These are phyloP conservation scores for Mycena kentingensis DNA, from an alignment of 768 basidiomycete genomes.

Conservation along the genomic window DNA sequence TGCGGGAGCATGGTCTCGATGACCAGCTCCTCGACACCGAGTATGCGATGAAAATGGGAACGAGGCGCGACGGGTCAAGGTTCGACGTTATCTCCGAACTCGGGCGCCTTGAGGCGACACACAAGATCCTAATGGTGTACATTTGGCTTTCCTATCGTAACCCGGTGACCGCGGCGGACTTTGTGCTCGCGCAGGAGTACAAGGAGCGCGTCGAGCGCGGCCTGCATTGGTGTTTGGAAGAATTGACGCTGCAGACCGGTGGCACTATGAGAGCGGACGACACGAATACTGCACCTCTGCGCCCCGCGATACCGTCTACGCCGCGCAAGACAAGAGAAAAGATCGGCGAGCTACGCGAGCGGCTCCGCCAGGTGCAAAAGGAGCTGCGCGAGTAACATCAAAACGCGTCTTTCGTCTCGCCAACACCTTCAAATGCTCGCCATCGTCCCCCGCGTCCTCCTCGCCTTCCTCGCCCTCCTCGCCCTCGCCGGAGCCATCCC, in stretches of 20 bases:
- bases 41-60: slow-evolving; percentile 29
- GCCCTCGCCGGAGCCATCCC: slow-evolving; percentile 38
- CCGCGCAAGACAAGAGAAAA: not conserved
- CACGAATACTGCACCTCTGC: not conserved
- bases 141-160: slow-evolving; percentile 82
- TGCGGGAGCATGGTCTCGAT: slow-evolving; percentile 42
- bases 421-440: slow-evolving; percentile 20
- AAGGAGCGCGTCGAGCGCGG: slow-evolving; percentile 66
- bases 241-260: slow-evolving; percentile 32
- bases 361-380: not conserved
- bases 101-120: slow-evolving; percentile 63
- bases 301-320: slow-evolving; percentile 8
- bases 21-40: slow-evolving; percentile 45
- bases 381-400: slow-evolving; percentile 24
- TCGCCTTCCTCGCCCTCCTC: slow-evolving; percentile 41
- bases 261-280: not conserved
- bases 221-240: slow-evolving; percentile 63
- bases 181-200: slow-evolving; percentile 47
- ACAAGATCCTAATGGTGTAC: slow-evolving; percentile 77
- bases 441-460: slow-evolving; percentile 28
- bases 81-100: slow-evolving; percentile 22
- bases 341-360: not conserved
- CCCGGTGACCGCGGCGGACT: slow-evolving; percentile 65
- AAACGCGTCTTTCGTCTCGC: slow-evolving; percentile 41
- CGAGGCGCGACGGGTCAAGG: not conserved